Percentiles rank a stretch among this genome's conserved stretches.
phyloP scores from a whole-genome alignment of 192 early-diverging fungal genomes.

The Linnemannia elongata region DNA sequence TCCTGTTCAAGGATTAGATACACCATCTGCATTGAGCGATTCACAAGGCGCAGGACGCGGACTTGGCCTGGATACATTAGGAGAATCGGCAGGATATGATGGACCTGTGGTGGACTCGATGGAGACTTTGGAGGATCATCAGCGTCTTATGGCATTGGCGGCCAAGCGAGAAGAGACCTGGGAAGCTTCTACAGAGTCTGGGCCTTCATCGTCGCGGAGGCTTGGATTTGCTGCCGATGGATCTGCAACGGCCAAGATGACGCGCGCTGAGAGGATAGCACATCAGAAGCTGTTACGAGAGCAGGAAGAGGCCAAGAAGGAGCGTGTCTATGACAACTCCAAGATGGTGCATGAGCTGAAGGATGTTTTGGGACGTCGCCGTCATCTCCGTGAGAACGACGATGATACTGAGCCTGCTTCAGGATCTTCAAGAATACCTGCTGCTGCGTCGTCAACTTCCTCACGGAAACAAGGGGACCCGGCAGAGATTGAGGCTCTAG shows the following conservation, averaged over 20 bases:
- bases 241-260: slow-evolving; percentile 45
- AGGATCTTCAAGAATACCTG: background rate
- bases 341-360: slow-evolving; percentile 72
- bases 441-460: background rate
- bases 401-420: slow-evolving; percentile 7
- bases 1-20: background rate
- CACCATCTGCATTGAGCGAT: background rate
- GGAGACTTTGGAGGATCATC: slow-evolving; percentile 40
- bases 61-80: background rate
- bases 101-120: slow-evolving; percentile 36
- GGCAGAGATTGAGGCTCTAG: background rate
- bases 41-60: slow-evolving; percentile 9
- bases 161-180: slow-evolving; percentile 62
- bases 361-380: slow-evolving; percentile 64
- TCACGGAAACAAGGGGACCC: background rate
- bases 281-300: slow-evolving; percentile 59
- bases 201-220: background rate
- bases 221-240: slow-evolving; percentile 1
- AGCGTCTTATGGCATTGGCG: slow-evolving; percentile 32
- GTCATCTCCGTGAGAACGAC: slow-evolving; percentile 38
- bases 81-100: slow-evolving; percentile 22
- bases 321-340: slow-evolving; percentile 51
- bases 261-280: slow-evolving; percentile 64
- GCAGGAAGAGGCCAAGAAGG: slow-evolving; percentile 56
- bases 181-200: slow-evolving; percentile 59